Evolutionary conservation across 2,329 filamentous ascomycete genomes (phyloP).

Genomic region (Nigrospora sphaerica): DNA sequence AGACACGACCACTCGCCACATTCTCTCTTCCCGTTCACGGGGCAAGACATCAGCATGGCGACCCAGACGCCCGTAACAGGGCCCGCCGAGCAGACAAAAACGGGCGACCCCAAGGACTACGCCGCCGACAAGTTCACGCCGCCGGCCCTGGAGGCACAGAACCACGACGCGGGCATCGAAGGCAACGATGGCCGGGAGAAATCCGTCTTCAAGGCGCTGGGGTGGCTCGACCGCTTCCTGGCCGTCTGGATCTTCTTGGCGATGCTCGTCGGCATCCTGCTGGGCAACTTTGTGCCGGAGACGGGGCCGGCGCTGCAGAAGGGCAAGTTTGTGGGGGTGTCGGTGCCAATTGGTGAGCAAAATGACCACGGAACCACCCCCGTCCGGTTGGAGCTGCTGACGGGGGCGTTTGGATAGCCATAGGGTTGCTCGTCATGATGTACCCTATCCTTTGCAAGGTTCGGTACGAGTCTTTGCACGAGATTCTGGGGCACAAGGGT

Average conservation of each 20-base stretch:
- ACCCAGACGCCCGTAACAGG: no score
- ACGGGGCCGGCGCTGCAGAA: slow-evolving; percentile 57
- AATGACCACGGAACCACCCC: no score
- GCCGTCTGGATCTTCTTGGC: slow-evolving; percentile 71
- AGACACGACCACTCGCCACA: no score
- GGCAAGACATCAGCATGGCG: no score
- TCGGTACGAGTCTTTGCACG: slow-evolving; percentile 66
- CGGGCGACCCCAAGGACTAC: no score
- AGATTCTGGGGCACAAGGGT: slow-evolving; percentile 49
- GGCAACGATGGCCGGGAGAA: slow-evolving; percentile 5
- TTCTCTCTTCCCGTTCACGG: no score
- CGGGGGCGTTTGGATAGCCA: slow-evolving; percentile 38
- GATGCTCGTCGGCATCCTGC: slow-evolving; percentile 67
- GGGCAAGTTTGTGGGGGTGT: slow-evolving; percentile 60
- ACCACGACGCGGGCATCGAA: background rate
- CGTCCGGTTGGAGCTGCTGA: background rate
- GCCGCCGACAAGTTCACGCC: no score
- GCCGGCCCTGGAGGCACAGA: background rate
- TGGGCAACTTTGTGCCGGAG: slow-evolving; percentile 66
- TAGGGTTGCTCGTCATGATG: slow-evolving; percentile 87
- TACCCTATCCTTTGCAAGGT: slow-evolving; percentile 89
- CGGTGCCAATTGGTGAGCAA: slow-evolving; percentile 18
- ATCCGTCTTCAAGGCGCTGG: slow-evolving; percentile 47
- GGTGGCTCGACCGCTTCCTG: slow-evolving; percentile 55
- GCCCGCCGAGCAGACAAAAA: no score